Evolutionary conservation across 257 asterid genomes (phyloP).

Genomic region (Lavandula angustifolia): DNA sequence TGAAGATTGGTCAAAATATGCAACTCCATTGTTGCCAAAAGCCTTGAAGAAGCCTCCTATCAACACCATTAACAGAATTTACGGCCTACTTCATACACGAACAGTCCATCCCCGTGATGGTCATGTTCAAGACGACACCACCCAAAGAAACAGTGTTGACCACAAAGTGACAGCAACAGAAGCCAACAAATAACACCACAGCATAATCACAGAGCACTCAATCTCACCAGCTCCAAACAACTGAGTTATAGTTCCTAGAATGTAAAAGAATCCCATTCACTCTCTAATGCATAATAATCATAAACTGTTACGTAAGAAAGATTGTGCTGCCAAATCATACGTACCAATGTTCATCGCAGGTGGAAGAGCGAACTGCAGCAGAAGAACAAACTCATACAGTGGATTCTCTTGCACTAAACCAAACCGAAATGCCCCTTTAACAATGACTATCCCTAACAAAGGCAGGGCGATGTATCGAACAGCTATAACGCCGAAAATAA

Average conservation of each 20-base stretch:
- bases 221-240: slow-evolving; percentile 76
- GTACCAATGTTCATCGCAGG: slow-evolving; percentile 93
- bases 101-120: not conserved
- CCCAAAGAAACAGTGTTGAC: slow-evolving; percentile 73
- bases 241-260: slow-evolving; percentile 71
- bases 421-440: slow-evolving; percentile 56
- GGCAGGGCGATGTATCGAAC: slow-evolving; percentile 74
- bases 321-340: not conserved
- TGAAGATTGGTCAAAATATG: too few species aligned
- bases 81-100: not conserved
- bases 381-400: slow-evolving; percentile 69
- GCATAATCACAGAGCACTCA: slow-evolving; percentile 84
- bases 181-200: slow-evolving; percentile 73
- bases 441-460: slow-evolving; percentile 59
- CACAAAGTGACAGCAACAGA: slow-evolving; percentile 68
- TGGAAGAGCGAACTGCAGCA: slow-evolving; percentile 83
- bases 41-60: too few species aligned
- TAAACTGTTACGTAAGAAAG: too few species aligned
- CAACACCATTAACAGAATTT: not conserved
- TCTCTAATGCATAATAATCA: too few species aligned
- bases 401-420: slow-evolving; percentile 64
- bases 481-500: slow-evolving; percentile 54
- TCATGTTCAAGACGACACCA: slow-evolving; percentile 44
- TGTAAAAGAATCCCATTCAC: not conserved
- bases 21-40: too few species aligned